Base-by-base conservation (phyloP, 2,329 filamentous ascomycete species). In the Fusarium sp. region DNA sequence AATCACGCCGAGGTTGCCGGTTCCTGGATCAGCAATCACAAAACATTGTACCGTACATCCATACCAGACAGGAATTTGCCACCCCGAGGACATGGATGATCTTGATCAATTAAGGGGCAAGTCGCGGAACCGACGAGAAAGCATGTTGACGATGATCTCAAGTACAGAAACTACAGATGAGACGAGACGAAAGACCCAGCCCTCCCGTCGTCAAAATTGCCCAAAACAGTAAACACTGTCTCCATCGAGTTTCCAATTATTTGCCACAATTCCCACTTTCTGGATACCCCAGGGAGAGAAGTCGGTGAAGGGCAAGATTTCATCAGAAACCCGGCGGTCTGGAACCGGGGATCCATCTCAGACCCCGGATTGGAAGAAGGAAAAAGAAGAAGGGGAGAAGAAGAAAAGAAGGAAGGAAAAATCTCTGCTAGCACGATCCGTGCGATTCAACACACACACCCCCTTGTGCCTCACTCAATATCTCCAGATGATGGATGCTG, bases 281-380 rank as follows among this genome's bases (percentile, higher is more conserved):
- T 62, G 31, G 56, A 55, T 40, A 49, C 51, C 44, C 35, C 40
- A 46, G 24, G 56, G 16, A 33, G 22, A 59, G 33, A 67, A 75
- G 75, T 78, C 75, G 75, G 75, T 77, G 75, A 75, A 71, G 46
- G 24, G 69, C 67, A 27, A 67, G 56, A 69, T 57, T 67, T 72
- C 59, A 20, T 59, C 66, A 70, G 24, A 53, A 58, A 72, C 72
- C 72, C 72, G 65, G 71, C 69, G 71, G 72, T 74, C 71, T 74
- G 72, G 72, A 70, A 72, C 71, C 35, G 70, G 67, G 68, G 68
- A 55, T 36, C 64, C 58, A 66, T 74, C 40, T 53, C 20, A 33
- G 33, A 71, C 75, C 74, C 75, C 71, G 35, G 70, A 77, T 77
- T 73, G 64, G 33, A 35, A 29, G 64, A 74, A 62, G 64, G 46